Percentiles rank a stretch among this genome's conserved stretches.
These are phyloP conservation scores for Sarocladium oryzae DNA, from an alignment of 2,329 filamentous ascomycete genomes.

Conservation along the genomic window DNA sequence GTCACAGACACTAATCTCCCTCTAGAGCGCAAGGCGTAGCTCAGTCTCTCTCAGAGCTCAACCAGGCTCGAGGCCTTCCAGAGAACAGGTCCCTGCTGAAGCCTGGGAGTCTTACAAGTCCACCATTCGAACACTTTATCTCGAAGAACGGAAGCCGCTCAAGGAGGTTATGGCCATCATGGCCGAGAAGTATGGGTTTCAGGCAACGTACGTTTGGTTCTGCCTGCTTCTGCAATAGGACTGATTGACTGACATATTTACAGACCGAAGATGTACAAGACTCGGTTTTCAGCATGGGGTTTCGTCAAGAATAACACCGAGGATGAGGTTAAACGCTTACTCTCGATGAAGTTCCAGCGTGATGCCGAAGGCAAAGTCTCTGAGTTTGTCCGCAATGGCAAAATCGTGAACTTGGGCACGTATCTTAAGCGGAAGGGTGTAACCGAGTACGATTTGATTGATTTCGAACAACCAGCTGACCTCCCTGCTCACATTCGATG, in stretches of 20 bases:
- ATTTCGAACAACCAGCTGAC: constrained; percentile 36
- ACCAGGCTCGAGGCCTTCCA: constrained; percentile 28
- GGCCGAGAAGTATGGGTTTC: constrained; percentile 41
- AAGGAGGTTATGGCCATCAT: constrained; percentile 47
- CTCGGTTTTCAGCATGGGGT: constrained; percentile 48
- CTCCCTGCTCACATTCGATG: constrained; percentile 37
- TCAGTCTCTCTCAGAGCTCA: constrained; percentile 24
- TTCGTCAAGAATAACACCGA: constrained; percentile 51
- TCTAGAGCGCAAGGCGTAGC: constrained; percentile 19
- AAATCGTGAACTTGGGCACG: constrained; percentile 44
- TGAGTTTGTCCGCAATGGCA: constrained; percentile 45
- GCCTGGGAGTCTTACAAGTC: constrained; percentile 42
- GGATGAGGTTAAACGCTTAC: constrained; percentile 42
- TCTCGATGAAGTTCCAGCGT: constrained; percentile 46
- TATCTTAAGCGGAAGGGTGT: constrained; percentile 48
- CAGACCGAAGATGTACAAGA: constrained; percentile 50
- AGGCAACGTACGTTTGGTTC: constrained; percentile 38
- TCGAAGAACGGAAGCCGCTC: constrained; percentile 43
- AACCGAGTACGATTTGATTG: constrained; percentile 44
- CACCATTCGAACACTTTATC: constrained; percentile 38
- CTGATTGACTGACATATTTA: not conserved
- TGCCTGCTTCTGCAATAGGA: not conserved
- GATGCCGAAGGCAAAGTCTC: constrained; percentile 47
- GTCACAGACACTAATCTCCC: not conserved
- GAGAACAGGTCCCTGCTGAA: constrained; percentile 38